Evolutionary conservation across 2,329 filamentous ascomycete genomes (phyloP).

Genomic region (Pseudocercospora fijiensis): DNA sequence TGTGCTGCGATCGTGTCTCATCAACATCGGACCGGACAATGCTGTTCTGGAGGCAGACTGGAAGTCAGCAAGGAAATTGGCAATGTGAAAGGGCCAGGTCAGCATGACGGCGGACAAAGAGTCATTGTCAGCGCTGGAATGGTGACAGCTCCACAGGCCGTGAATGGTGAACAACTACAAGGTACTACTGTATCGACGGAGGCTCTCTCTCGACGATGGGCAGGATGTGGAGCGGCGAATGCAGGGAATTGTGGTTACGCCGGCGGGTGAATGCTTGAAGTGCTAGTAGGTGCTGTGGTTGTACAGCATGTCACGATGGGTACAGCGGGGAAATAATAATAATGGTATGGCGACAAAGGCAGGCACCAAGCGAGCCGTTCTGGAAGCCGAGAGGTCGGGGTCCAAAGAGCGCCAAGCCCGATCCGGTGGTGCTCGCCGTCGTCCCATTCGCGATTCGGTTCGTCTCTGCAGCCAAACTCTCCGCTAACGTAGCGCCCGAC

Average conservation of each 20-base stretch:
- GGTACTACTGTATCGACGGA: too few species aligned
- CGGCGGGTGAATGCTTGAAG: background rate
- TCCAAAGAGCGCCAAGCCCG: background rate
- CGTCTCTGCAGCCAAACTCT: background rate
- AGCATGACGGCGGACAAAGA: background rate
- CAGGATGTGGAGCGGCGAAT: background rate
- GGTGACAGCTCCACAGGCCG: background rate
- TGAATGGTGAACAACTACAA: too few species aligned
- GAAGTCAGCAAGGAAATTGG: background rate
- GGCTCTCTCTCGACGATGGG: background rate
- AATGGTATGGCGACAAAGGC: background rate
- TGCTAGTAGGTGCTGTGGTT: conserved; percentile 2
- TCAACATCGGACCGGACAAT: background rate
- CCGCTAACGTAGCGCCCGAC: background rate
- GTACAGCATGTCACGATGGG: conserved; percentile 7
- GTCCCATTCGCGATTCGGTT: background rate
- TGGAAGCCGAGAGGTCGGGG: background rate
- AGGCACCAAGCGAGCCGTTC: background rate
- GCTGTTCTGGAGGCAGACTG: background rate
- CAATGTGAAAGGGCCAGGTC: background rate
- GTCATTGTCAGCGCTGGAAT: background rate
- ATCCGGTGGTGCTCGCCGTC: background rate
- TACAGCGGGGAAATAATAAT: background rate
- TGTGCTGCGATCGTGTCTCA: conserved; percentile 2
- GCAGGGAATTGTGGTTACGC: background rate